phyloP scores from a whole-genome alignment of 2,329 filamentous ascomycete genomes.

The Paramyrothecium sp. region DNA sequence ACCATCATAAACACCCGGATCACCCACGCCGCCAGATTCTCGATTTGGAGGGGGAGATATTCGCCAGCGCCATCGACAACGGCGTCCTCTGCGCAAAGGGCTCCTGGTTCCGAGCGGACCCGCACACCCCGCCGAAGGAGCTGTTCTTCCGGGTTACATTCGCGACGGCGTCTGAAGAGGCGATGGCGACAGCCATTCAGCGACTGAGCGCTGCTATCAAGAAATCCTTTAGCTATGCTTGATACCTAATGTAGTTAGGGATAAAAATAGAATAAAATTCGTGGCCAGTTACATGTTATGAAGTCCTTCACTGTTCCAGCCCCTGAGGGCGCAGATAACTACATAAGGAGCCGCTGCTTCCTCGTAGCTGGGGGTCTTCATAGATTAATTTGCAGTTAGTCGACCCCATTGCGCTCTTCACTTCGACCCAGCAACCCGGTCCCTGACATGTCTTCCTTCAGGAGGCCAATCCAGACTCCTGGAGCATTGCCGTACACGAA shows the following conservation, averaged over 20 bases:
- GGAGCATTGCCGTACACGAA: too few species aligned
- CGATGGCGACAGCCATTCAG: background rate
- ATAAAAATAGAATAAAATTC: background rate
- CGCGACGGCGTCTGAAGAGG: background rate
- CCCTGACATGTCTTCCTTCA: too few species aligned
- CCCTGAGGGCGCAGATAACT: too few species aligned
- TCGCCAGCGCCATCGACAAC: background rate
- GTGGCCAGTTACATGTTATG: too few species aligned
- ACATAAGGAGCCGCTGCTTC: too few species aligned
- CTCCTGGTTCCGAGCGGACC: background rate
- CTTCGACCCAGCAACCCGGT: too few species aligned
- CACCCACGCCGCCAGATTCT: background rate
- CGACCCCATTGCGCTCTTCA: too few species aligned
- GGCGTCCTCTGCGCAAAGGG: background rate
- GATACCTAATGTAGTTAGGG: background rate
- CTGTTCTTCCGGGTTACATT: background rate
- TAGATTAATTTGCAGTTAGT: too few species aligned
- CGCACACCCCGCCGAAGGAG: background rate
- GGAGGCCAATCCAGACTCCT: too few species aligned
- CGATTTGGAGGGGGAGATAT: constrained; percentile 5
- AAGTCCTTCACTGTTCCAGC: background rate
- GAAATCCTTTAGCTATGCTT: background rate
- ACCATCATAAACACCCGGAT: background rate
- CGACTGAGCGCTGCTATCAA: background rate
- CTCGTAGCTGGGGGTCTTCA: too few species aligned